These are phyloP conservation scores for Paramarasmius palmivorus DNA, from an alignment of 1,284 basidiomycete species.

Conservation along the genomic window DNA sequence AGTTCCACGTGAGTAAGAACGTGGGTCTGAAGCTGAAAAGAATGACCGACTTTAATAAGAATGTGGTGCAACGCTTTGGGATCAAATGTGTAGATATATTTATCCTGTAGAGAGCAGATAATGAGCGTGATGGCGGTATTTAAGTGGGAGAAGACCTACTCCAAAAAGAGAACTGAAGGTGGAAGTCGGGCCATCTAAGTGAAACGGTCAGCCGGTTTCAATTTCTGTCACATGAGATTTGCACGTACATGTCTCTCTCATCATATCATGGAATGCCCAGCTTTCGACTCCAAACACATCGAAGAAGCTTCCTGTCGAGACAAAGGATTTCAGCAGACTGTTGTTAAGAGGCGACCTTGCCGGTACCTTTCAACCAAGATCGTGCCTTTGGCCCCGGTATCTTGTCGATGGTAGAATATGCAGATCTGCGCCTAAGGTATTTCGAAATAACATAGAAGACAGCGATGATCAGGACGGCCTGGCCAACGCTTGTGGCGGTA, in stretches of 20 bases:
- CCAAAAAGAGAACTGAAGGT: no score
- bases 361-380: conserved; percentile 27
- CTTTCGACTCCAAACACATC: conserved; percentile 2
- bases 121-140: background rate
- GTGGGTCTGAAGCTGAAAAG: no score
- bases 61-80: conserved; percentile 35
- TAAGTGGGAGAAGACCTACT: no score
- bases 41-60: conserved; percentile 25
- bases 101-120: conserved; percentile 22
- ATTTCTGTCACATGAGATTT: no score
- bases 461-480: background rate
- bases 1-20: background rate
- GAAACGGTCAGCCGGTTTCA: no score
- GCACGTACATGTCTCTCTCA: conserved; percentile 5
- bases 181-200: background rate
- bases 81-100: conserved; percentile 28
- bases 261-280: conserved; percentile 9
- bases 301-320: conserved; percentile 6
- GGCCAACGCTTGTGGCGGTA: background rate
- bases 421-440: background rate
- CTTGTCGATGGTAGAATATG: conserved; percentile 12
- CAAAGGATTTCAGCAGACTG: no score
- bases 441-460: background rate
- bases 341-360: no score
- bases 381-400: conserved; percentile 31